A percentile compares a stretch with the other conserved stretches of the same genome.
Conservation (phyloP, 139 green algal genomes). For the Coelastrella sp. region DNA sequence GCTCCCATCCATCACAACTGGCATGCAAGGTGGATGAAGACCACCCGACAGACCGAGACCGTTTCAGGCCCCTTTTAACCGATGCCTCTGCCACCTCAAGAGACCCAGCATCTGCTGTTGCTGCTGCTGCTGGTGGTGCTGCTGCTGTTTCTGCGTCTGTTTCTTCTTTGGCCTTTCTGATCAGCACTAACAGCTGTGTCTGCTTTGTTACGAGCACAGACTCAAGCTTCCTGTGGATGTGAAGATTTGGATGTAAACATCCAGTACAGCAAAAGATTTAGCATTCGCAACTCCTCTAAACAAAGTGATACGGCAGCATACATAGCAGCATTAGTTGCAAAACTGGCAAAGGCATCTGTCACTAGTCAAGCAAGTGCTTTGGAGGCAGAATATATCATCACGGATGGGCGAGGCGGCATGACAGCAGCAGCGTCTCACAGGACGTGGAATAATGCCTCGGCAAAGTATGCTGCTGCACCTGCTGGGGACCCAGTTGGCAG, state of each 20-base stretch:
- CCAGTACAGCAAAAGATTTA: not conserved
- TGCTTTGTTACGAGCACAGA: conserved; percentile 12
- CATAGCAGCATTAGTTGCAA: not conserved
- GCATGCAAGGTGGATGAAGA: not conserved
- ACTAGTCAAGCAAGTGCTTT: not conserved
- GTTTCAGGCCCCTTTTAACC: not conserved
- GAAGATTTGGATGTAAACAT: not conserved
- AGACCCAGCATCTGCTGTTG: no score
- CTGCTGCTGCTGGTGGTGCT: not conserved
- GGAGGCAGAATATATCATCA: no score
- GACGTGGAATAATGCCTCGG: no score
- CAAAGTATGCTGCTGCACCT: no score
- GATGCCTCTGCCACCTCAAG: not conserved
- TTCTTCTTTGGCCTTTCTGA: conserved; percentile 9
- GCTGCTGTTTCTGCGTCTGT: not conserved
- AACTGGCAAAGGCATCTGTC: not conserved
- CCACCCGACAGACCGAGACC: conserved; percentile 11
- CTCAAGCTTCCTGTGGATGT: conserved; percentile 4
- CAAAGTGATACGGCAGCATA: not conserved
- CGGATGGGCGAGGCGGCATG: no score
- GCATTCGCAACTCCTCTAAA: no score
- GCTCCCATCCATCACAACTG: not conserved
- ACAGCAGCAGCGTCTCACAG: no score
- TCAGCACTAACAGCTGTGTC: not conserved
- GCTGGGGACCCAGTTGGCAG: no score